Evolutionary conservation across 805 yeast species (phyloP), one percentile per base, ranked within the genome.

Genomic region (Starmerella tilneyi): DNA sequence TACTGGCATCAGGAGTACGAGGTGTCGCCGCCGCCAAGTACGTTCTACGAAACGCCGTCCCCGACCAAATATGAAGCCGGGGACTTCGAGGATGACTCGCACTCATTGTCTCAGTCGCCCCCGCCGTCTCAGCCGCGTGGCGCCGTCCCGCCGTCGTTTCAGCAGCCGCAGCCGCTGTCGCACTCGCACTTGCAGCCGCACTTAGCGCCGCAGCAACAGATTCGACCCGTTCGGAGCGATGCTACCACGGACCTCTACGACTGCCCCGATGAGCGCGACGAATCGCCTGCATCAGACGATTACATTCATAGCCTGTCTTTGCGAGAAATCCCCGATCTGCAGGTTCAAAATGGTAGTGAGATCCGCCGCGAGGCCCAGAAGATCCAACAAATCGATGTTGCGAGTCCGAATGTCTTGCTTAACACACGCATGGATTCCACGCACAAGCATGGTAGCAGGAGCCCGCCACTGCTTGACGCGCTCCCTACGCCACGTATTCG

Each of bases 401-500:
- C 19, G 21, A 20, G 36, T 22, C 27, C 39, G 17, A 7, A 32
- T 4, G 41, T 16, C 17, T 20, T 33, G 26, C 21, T 19, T 19
- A 32, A n/a, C 8, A 19, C 16, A 11, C 26, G n/a, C 19, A 16
- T 24, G 13, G 33, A 26, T 16, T 38, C 33, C 12, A 6, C 21
- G 7, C 21, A 28, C 19, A 28, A 28, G 20, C 9, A 16, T 28
- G 29, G 28, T 8, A 27, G 45, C 35, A 32, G 38, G 29, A 42
- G 45, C 32, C 47, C 34, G 2, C 33, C 52, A 8, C 32, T 50
- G 37, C 45, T 50, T 13, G 48, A 44, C 28, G 33, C 50, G 8
- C 47, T 50, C 12, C 53, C 53, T 1, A 44, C 49, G 20, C 51
- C 53, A 6, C 35, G 47, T 1, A 35, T 31, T 5, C 32, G 33